Evolutionary conservation across 1,139 yeast genomes (phyloP), one percentile per base, ranked within the genome.

Genomic region (Pichia sp.): DNA sequence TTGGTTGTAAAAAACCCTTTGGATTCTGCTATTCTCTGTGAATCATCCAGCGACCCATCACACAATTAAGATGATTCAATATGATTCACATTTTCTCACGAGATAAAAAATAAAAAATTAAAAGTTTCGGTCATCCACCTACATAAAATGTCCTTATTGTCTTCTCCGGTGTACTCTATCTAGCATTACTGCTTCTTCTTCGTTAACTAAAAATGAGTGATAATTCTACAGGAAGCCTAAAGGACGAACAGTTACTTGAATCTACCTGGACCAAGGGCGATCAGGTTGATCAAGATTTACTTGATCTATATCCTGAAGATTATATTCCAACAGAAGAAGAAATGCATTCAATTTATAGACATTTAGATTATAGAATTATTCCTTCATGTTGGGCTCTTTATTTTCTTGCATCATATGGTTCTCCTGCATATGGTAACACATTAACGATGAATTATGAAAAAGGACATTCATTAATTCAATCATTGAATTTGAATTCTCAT

Each of bases 321-420:
- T 53, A 53, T 25, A 30, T 52, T 16, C 59, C 58, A 16, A 53
- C 61, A 5, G 60, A 57, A 34, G 67, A 68, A 40, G 68, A 72
- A 48, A 70, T 85, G 48, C 82, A 84, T 59, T 70, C 67, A 44
- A 72, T 85, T 40, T 86, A 86, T 63, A 65, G 85, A 43, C 80
- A 78, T 59, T 69, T 86, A 39, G 95, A 86, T 59, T 61, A 64
- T 42, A 70, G 95, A 46, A 84, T 86, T 57, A 83, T 86, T 51
- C 95, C 95, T 4, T 92, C 94, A 0, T 70, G 87, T 48, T 87
- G 95, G 95, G 69, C 78, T 45, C 69, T 87, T 52, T 87, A 87
- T 63, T 87, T 87, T 59, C 69, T 87, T 48, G 80, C 89, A 0
- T 85, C 95, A 1, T 85, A 85, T 64, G 94, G 94, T 1, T 73